Conservation (phyloP, 2,329 filamentous ascomycete genomes). For the Lachnellula arida region DNA sequence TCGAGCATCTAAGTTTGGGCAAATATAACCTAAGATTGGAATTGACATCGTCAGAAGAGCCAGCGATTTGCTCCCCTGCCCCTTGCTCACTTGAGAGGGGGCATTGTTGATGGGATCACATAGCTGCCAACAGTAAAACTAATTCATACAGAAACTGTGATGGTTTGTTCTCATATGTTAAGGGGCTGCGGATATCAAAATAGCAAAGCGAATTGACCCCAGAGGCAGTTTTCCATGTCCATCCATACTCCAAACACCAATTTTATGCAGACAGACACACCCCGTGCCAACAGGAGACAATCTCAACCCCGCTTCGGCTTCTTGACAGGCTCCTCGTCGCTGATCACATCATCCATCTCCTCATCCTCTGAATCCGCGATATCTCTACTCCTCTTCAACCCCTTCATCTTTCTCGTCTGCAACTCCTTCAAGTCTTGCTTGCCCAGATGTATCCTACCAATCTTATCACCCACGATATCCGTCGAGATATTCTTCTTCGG, state of each 20-base stretch:
- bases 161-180: not conserved
- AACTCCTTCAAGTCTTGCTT: constrained; percentile 82
- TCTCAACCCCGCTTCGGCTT: constrained; percentile 26
- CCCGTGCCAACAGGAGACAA: not conserved
- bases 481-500: constrained; percentile 96
- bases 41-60: no score
- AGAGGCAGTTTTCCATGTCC: constrained; percentile 4
- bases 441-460: constrained; percentile 86
- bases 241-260: constrained; percentile 22
- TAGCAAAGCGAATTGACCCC: not conserved
- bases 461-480: constrained; percentile 91
- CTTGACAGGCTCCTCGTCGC: constrained; percentile 28
- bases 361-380: constrained; percentile 51
- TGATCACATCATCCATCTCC: constrained; percentile 43
- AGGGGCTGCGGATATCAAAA: not conserved
- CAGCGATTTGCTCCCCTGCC: no score
- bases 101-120: no score
- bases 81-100: no score
- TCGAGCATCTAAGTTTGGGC: no score
- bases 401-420: constrained; percentile 99
- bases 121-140: no score
- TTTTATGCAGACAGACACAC: constrained; percentile 14
- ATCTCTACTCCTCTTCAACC: constrained; percentile 77
- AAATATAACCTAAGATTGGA: no score
- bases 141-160: not conserved